Base-by-base conservation (phyloP, 1,284 basidiomycete genomes). In the Trametes pubescens region DNA sequence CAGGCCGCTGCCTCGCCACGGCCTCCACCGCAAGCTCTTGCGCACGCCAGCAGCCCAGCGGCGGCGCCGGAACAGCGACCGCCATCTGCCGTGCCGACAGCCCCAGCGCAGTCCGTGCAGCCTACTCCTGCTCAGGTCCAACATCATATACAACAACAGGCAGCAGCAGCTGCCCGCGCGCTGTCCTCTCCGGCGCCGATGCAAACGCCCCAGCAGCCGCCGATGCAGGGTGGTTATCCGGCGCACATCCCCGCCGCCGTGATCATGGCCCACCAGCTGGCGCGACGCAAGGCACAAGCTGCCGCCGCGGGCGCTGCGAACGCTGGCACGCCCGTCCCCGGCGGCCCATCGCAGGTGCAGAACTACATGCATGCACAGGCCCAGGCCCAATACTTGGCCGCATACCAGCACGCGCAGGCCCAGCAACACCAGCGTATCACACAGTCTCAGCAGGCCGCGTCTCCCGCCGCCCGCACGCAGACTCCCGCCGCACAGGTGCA, bases 161-260 rank as follows among this genome's bases (percentile, higher is more conserved):
- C 37, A 26, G 59, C 51, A 21, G 48, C 51, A 10, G 48, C 59
- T 13, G 51, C 62, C 24, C 54, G 57, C 11, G 34, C 40, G 8
- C 64, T 62, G 35, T 60, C 64, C 5, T 65, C 64, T 1, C 64
- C 64, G 1, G 64, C 57, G 2, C 64, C 64, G 1, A 6, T 26
- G 7, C 63, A 65, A 10, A 18, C 52, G 56, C 55, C 73, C 51
- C 59, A 61, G 43, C 61, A 65, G 58, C 69, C 64, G 22, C 62
- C 62, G 21, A 71, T 73, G 59, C 63, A 62, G 54, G 59, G 64
- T 57, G 51, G 69, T 38, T 71, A 74, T 59, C 47, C 56, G 5
- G 38, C 56, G 7, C 59, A 65, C 29, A 59, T 62, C 44, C 32
- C 57, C 21, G 26, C 46, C 11, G 51, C 57, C 1, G 24, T 35